A percentile compares a stretch with the other conserved stretches of the same genome.
Evolutionary conservation across 148 eudicot species (phyloP).

Genomic region (Rhododendron henanense): DNA sequence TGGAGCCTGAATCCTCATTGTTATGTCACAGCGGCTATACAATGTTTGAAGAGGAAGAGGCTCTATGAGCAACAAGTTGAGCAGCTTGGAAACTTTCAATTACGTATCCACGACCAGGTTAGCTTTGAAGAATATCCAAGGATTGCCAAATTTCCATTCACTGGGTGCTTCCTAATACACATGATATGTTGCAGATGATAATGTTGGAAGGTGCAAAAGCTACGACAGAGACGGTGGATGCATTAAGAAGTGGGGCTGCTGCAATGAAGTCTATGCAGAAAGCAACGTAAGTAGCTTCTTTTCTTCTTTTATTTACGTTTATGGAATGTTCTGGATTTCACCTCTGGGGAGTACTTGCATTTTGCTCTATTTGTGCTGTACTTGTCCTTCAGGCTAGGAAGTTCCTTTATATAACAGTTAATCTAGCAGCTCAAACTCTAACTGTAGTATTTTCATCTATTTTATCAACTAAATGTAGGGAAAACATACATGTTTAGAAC

Average conservation of each 20-base stretch:
- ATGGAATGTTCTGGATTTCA: background rate
- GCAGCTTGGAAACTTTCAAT: constrained; percentile 49
- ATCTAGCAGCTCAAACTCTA: background rate
- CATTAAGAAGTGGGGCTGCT: constrained; percentile 59
- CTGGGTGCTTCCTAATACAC: background rate
- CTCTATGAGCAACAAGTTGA: constrained; percentile 46
- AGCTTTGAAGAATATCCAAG: constrained; percentile 5
- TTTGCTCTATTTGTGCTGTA: background rate
- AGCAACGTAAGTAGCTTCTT: constrained; percentile 38
- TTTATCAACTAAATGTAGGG: background rate
- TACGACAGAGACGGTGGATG: constrained; percentile 60
- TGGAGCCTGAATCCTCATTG: constrained; percentile 7
- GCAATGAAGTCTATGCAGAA: constrained; percentile 66
- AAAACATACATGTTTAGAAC: background rate
- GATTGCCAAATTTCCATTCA: background rate
- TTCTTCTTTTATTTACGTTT: background rate
- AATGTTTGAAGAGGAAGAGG: constrained; percentile 49
- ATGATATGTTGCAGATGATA: constrained; percentile 36
- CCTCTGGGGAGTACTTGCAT: background rate
- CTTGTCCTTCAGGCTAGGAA: background rate
- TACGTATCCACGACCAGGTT: constrained; percentile 56
- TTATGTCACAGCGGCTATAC: constrained; percentile 37
- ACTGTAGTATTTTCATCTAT: background rate
- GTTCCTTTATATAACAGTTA: background rate
- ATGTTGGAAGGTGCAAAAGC: constrained; percentile 61